Evolutionary conservation across 345 rosid genomes (phyloP).

Genomic region (Salix exigua): DNA sequence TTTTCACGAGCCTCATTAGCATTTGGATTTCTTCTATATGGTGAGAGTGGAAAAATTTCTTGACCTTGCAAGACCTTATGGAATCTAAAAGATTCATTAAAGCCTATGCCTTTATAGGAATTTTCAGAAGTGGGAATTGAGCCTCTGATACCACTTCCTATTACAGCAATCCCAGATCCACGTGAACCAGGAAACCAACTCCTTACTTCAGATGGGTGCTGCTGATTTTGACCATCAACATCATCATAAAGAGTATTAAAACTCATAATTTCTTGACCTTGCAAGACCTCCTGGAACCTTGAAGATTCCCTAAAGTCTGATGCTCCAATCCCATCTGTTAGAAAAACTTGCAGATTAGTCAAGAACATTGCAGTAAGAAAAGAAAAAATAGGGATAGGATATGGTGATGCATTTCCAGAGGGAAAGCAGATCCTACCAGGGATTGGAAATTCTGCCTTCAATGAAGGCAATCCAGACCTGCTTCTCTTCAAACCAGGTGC

Average conservation of each 20-base stretch:
- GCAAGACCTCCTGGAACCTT: conserved; percentile 99
- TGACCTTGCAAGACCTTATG: conserved; percentile 99
- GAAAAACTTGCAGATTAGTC: neutral
- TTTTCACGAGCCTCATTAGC: conserved; percentile 34
- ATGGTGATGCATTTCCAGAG: neutral
- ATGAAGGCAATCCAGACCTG: conserved; percentile 67
- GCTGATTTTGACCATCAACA: conserved; percentile 38
- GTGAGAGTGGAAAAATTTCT: conserved; percentile 62
- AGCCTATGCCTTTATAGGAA: conserved; percentile 49
- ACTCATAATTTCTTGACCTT: conserved; percentile 99
- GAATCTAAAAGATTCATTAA: conserved; percentile 60
- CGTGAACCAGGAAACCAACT: conserved; percentile 37
- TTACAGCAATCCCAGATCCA: conserved; percentile 29
- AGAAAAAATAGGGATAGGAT: neutral
- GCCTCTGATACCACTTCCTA: conserved; percentile 29
- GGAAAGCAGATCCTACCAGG: conserved; percentile 47
- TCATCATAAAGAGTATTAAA: conserved; percentile 51
- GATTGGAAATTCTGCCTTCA: conserved; percentile 63
- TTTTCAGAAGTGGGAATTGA: conserved; percentile 21
- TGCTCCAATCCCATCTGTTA: conserved; percentile 67
- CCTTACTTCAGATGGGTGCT: conserved; percentile 34
- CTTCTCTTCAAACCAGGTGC: conserved; percentile 68
- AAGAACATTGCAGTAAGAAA: neutral
- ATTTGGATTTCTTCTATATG: conserved; percentile 31
- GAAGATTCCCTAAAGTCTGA: conserved; percentile 85